Conservation (phyloP, 2,329 filamentous ascomycete genomes). For the Septoria petroselini region DNA sequence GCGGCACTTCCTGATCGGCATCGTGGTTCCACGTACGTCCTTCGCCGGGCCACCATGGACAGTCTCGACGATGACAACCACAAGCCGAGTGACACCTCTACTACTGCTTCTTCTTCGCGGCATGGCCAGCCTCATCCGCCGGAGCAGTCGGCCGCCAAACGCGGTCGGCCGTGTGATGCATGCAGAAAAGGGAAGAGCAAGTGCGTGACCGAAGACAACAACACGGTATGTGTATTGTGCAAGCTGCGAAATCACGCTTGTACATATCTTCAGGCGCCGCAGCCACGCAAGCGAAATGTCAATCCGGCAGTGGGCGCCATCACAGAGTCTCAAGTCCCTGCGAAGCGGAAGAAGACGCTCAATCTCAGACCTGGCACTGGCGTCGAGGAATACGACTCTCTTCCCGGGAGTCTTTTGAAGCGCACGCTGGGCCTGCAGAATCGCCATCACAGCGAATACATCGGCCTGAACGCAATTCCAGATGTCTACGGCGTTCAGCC, state of each 20-base stretch:
- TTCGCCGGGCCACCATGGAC: background rate
- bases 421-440: constrained; percentile 51
- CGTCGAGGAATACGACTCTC: constrained; percentile 68
- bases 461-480: constrained; percentile 30
- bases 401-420: constrained; percentile 64
- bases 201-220: constrained; percentile 30
- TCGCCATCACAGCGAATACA: constrained; percentile 31
- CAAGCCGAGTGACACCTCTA: background rate
- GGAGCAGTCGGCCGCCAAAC: constrained; percentile 14
- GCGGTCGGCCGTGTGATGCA: constrained; percentile 25
- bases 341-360: constrained; percentile 20
- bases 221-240: constrained; percentile 28
- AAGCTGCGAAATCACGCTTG: constrained; percentile 65
- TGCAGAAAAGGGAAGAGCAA: constrained; percentile 29
- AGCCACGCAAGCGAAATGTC: constrained; percentile 24
- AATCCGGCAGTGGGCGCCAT: constrained; percentile 1
- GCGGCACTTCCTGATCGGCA: too few relatives aligned
- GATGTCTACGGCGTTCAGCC: constrained; percentile 21
- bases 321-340: background rate
- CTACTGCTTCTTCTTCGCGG: constrained; percentile 10
- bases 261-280: constrained; percentile 59
- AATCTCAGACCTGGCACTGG: constrained; percentile 37
- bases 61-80: background rate
- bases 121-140: constrained; percentile 11
- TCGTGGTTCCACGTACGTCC: too few relatives aligned